Evolutionary conservation across 2,329 filamentous ascomycete genomes (phyloP).

Genomic region (Penicillium italicum): DNA sequence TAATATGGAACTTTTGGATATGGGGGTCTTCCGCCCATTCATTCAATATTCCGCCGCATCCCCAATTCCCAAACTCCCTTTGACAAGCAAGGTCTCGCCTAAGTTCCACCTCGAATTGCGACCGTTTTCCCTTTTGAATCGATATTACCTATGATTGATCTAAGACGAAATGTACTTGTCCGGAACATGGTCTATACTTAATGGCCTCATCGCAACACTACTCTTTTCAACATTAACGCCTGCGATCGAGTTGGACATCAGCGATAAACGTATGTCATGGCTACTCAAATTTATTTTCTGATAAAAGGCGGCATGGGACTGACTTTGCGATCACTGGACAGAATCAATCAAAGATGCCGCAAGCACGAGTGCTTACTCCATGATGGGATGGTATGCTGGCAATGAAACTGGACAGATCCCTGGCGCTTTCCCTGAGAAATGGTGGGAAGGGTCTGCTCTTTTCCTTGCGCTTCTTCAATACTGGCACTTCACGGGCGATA

Average conservation of each 20-base stretch:
- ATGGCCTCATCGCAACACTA: constrained; percentile 4
- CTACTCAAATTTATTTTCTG: neutral
- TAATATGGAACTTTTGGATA: constrained; percentile 1
- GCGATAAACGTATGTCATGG: constrained; percentile 18
- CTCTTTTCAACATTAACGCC: constrained; percentile 4
- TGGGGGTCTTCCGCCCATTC: neutral
- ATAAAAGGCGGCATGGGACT: neutral
- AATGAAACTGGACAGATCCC: constrained; percentile 49
- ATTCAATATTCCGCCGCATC: constrained; percentile 6
- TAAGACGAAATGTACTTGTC: constrained; percentile 5
- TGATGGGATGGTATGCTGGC: constrained; percentile 53
- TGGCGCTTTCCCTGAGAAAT: constrained; percentile 64
- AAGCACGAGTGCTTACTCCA: constrained; percentile 43
- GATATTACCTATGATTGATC: constrained; percentile 7
- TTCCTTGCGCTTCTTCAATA: constrained; percentile 69
- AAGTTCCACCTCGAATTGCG: neutral
- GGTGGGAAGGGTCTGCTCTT: constrained; percentile 70
- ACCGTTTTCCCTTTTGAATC: neutral
- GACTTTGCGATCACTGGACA: constrained; percentile 8
- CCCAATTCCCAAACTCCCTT: neutral
- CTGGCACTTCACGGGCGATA: constrained; percentile 64
- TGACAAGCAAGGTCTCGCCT: constrained; percentile 2
- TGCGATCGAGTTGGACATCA: constrained; percentile 24
- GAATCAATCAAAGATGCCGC: constrained; percentile 47
- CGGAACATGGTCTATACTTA: constrained; percentile 8